Evolutionary conservation across 2,329 filamentous ascomycete species (phyloP), one percentile per base, ranked within the genome.

Genomic region (Rutstroemia sp.): DNA sequence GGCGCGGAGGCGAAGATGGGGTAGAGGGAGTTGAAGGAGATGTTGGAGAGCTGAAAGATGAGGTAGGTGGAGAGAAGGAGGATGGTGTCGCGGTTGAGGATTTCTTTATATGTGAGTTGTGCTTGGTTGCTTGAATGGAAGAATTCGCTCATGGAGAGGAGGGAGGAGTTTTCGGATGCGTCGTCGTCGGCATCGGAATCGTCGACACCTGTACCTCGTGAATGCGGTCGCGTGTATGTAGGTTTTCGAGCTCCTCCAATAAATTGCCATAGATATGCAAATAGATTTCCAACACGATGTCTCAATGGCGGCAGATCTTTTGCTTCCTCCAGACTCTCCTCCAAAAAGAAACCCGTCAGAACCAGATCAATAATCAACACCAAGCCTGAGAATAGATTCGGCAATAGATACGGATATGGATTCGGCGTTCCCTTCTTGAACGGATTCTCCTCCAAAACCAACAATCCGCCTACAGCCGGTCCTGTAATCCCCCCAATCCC

Each of bases 1-100:
- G 80, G 72, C 0, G 87, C 84, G 54, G 92, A 85, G 0, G 87
- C 89, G 65, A 97, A 99, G 54, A 97, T 92, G 0, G 94, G 94
- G 66, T 95, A 99, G 0, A 99, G 76, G 17, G 89, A 92, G 72
- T 96, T 96, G 78, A 92, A 99, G 3, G 90, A 91, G 62, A 96
- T 90, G 70, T 97, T 97, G 59, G 88, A 86, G 5, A 99, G 78
- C 67, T 96, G 92, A 68, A 97, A 99, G 50, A 97, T 86, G 45
- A 96, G 81, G 67, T 96, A 97, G 0, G 92, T 95, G 52, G 82
- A 70, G 5, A 99, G 80, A 0, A 99, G 79, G 2, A 95, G 75
- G 12, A 96, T 70, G 0, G 91, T 96, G 58, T 94, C 91, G 57
- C 84, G 80, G 66, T 89, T 95, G 51, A 92, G 78, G 1, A 96